Percentiles rank a stretch among this genome's conserved stretches.
Evolutionary conservation across 805 yeast genomes (phyloP).

Genomic region (Candida vaughaniae): DNA sequence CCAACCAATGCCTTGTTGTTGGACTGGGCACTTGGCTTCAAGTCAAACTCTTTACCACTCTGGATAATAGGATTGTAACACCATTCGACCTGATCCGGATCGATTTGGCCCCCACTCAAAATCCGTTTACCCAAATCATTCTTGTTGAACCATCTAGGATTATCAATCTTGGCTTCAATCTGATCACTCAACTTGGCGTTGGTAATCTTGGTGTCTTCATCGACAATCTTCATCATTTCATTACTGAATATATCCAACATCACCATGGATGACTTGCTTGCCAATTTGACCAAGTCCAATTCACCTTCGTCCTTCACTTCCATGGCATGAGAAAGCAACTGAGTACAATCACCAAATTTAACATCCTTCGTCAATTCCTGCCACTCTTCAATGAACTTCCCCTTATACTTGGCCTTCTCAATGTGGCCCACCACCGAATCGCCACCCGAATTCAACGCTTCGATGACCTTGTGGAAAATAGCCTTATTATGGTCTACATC

Average conservation of each 20-base stretch:
- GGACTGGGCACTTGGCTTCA: slow-evolving; percentile 80
- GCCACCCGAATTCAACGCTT: slow-evolving; percentile 38
- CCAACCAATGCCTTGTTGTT: slow-evolving; percentile 61
- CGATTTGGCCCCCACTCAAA: slow-evolving; percentile 44
- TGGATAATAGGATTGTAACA: slow-evolving; percentile 89
- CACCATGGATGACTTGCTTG: slow-evolving; percentile 74
- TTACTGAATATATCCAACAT: slow-evolving; percentile 82
- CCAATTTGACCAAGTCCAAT: slow-evolving; percentile 59
- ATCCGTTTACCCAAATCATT: slow-evolving; percentile 51
- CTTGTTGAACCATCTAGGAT: slow-evolving; percentile 62
- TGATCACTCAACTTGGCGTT: slow-evolving; percentile 72
- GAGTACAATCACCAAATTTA: slow-evolving; percentile 46
- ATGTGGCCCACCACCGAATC: slow-evolving; percentile 58
- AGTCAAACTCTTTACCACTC: slow-evolving; percentile 82
- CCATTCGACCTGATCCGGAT: slow-evolving; percentile 88
- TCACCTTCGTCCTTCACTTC: slow-evolving; percentile 82
- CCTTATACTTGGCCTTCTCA: slow-evolving; percentile 73
- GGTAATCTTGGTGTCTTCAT: slow-evolving; percentile 76
- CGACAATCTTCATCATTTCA: slow-evolving; percentile 83
- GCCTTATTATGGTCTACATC: slow-evolving; percentile 73
- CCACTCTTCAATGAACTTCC: slow-evolving; percentile 88
- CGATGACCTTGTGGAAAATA: slow-evolving; percentile 58
- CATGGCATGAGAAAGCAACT: slow-evolving; percentile 54
- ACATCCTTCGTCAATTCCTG: slow-evolving; percentile 34
- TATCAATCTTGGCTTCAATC: slow-evolving; percentile 77